Base-by-base conservation (phyloP, 2,329 filamentous ascomycete species). In the Colletotrichum acutatum region DNA sequence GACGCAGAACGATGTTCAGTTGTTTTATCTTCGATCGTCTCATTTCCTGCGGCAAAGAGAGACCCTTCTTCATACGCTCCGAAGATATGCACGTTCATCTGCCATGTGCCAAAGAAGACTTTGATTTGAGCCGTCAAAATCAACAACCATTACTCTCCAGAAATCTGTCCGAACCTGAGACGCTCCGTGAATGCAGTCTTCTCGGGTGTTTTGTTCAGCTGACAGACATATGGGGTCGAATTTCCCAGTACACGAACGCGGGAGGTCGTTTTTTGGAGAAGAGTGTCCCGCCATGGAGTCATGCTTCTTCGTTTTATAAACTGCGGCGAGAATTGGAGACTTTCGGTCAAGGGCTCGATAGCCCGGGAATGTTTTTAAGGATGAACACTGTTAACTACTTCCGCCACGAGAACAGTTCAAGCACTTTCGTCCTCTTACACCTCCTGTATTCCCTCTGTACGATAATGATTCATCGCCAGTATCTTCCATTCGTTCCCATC, bases 1-100 rank as follows among this genome's bases (percentile, higher is more conserved):
- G 87, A 72, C 86, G 93, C 34, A 88, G 93, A 11, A 93, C 92
- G 0, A 92, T 94, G 84, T 94, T 92, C 84, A 93, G 92, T 76
- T 93, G 92, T 77, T 91, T 93, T 71, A 90, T 94, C 65, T 85
- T 94, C 77, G 93, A 95, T 79, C 88, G 91, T 5, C 89, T 93
- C 80, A 83, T 94, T 24, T 89, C 91, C 54, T 91, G 89, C 76
- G 92, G 92, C n/a, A 89, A 89, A 74, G 87, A 90, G 66, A 86
- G 91, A n/a, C 86, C 89, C 1, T 86, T 87, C 11, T 90, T 90
- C 77, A 86, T 94, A 58, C 85, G 86, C 52, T 82, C 88, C 0
- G 84, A 89, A 5, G 89, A 92, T 68, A 80, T 93, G 5, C 84
- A 86, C 32, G 90, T 93, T 22, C 91, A 92, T 77, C 83, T 94